Conservation (phyloP, 139 green algal species). For the Pleodorina starrii region DNA sequence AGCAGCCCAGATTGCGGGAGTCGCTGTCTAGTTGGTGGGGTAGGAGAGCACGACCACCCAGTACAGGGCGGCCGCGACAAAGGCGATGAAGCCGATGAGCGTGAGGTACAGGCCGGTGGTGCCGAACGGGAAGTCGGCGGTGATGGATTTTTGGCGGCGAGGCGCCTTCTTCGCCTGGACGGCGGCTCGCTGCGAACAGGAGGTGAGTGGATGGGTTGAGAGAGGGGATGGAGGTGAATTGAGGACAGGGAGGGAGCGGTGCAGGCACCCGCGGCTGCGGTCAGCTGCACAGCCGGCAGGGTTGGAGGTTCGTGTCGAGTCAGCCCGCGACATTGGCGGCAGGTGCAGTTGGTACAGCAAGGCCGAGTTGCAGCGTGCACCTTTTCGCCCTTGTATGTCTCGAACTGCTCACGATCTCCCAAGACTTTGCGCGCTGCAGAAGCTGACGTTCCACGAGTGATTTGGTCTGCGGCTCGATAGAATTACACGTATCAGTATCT, state of each 20-base stretch:
- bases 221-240: background rate
- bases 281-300: no score
- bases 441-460: slow-evolving; percentile 33
- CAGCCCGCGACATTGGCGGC: no score
- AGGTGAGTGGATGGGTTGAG: background rate
- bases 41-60: slow-evolving; percentile 48
- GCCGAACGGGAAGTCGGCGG: slow-evolving; percentile 43
- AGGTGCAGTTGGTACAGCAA: no score
- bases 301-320: background rate
- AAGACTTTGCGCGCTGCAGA: slow-evolving; percentile 21
- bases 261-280: no score
- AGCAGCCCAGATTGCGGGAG: no score
- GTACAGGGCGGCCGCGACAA: slow-evolving; percentile 55
- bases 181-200: slow-evolving; percentile 11
- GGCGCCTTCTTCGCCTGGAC: background rate
- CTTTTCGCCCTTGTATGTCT: slow-evolving; percentile 49
- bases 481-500: no score
- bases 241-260: no score
- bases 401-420: slow-evolving; percentile 38
- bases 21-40: slow-evolving; percentile 17
- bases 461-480: slow-evolving; percentile 41
- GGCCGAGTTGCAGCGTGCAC: no score
- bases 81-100: slow-evolving; percentile 45
- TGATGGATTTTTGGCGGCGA: slow-evolving; percentile 13
- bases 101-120: slow-evolving; percentile 30